These are phyloP conservation scores for Fusarium veterinarium DNA, from an alignment of 2,329 filamentous ascomycete species.

Conservation along the genomic window DNA sequence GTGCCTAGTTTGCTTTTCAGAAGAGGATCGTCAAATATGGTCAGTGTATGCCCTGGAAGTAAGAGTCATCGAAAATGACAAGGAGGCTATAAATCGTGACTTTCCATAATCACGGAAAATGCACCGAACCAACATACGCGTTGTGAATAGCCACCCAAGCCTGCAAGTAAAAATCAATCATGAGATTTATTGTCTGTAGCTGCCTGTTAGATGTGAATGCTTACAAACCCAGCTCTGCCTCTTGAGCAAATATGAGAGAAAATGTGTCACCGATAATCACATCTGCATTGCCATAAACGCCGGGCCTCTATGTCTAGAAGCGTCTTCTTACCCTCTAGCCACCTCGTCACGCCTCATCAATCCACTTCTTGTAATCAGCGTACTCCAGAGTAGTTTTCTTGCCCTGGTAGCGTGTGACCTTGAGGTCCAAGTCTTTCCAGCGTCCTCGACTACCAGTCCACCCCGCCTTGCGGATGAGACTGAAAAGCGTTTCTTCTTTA, in stretches of 20 bases:
- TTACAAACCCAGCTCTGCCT: slow-evolving; percentile 32
- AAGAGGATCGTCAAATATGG: neutral
- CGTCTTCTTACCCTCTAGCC: slow-evolving; percentile 39
- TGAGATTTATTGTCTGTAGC: slow-evolving; percentile 28
- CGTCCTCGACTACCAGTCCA: slow-evolving; percentile 84
- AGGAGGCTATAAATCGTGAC: neutral
- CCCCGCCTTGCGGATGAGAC: slow-evolving; percentile 93
- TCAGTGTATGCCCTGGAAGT: neutral
- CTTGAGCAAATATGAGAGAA: slow-evolving; percentile 22
- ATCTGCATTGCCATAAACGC: slow-evolving; percentile 37
- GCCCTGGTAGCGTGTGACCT: slow-evolving; percentile 87
- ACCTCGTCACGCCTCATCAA: slow-evolving; percentile 60
- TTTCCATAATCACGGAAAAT: slow-evolving; percentile 1
- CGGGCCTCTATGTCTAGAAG: slow-evolving; percentile 44
- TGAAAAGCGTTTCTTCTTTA: slow-evolving; percentile 90
- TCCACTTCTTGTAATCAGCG: slow-evolving; percentile 83
- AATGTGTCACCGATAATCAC: slow-evolving; percentile 17
- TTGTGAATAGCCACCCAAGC: slow-evolving; percentile 9
- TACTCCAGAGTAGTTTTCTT: slow-evolving; percentile 79
- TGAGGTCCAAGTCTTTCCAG: slow-evolving; percentile 84
- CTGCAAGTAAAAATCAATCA: slow-evolving; percentile 29
- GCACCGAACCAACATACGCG: neutral
- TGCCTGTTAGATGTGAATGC: slow-evolving; percentile 21
- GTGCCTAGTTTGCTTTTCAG: neutral
- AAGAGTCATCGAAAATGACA: neutral